These are phyloP conservation scores for Daldinia decipiens DNA, from an alignment of 495 filamentous ascomycete species.

Conservation along the genomic window DNA sequence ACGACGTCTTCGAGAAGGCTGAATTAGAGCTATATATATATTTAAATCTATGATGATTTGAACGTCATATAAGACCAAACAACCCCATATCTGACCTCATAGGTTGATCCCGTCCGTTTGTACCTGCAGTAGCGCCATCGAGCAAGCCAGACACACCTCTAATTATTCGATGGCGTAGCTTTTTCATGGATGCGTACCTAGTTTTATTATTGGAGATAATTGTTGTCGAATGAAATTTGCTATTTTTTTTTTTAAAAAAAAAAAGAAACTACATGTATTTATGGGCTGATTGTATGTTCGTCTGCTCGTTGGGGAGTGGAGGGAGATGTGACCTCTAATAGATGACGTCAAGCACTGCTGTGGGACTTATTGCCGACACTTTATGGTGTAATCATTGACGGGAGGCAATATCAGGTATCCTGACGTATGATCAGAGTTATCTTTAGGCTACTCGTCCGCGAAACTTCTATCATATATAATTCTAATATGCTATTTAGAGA, in stretches of 20 bases:
- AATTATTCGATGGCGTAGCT: background rate
- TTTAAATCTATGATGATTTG: slow-evolving; percentile 23
- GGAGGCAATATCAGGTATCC: background rate
- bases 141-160: background rate
- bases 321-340: background rate
- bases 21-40: background rate
- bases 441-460: background rate
- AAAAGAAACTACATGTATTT: too few relatives aligned
- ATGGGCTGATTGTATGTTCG: too few relatives aligned
- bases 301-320: too few relatives aligned
- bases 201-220: background rate
- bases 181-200: too few relatives aligned
- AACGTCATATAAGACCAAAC: slow-evolving; percentile 8
- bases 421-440: too few relatives aligned
- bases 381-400: background rate
- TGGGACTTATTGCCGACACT: background rate
- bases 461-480: background rate
- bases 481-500: background rate
- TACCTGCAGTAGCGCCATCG: slow-evolving; percentile 22
- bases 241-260: too few relatives aligned
- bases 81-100: slow-evolving; percentile 24
- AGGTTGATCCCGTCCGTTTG: slow-evolving; percentile 7
- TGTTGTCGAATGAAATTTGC: too few relatives aligned
- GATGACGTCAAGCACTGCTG: background rate
- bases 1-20: background rate